A percentile compares a stretch with the other conserved stretches of the same genome.
Conservation (phyloP, 176 grass and related monocot genomes). For the Microstegium vimineum region DNA sequence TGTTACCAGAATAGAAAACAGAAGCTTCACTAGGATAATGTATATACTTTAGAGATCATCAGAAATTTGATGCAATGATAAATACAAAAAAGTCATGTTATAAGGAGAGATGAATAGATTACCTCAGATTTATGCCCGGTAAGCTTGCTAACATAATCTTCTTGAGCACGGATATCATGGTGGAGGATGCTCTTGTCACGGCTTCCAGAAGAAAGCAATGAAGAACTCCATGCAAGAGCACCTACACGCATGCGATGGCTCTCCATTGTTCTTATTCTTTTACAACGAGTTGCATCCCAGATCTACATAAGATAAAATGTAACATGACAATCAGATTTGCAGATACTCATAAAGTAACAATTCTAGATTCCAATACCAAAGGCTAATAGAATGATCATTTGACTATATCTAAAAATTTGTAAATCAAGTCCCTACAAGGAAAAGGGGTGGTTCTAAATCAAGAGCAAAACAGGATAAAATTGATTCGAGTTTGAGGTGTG, state of each 20-base stretch:
- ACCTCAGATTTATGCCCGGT: constrained; percentile 98
- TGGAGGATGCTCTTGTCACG: constrained; percentile 86
- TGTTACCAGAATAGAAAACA: neutral
- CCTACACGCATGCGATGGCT: constrained; percentile 85
- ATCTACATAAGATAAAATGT: constrained; percentile 56
- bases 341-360: neutral
- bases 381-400: neutral
- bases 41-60: neutral
- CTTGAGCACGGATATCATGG: constrained; percentile 81
- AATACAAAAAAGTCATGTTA: neutral
- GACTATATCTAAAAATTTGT: neutral
- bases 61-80: neutral
- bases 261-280: constrained; percentile 85
- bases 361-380: neutral
- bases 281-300: constrained; percentile 86
- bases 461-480: neutral
- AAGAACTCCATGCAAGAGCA: constrained; percentile 90
- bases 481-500: neutral
- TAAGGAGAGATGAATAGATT: neutral
- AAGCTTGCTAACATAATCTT: constrained; percentile 91
- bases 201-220: constrained; percentile 92
- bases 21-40: neutral
- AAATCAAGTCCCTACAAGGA: neutral
- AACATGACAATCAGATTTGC: constrained; percentile 20
- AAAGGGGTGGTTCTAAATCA: neutral